Conservation (phyloP, 2,329 filamentous ascomycete genomes). For the Nothopassalora personata region DNA sequence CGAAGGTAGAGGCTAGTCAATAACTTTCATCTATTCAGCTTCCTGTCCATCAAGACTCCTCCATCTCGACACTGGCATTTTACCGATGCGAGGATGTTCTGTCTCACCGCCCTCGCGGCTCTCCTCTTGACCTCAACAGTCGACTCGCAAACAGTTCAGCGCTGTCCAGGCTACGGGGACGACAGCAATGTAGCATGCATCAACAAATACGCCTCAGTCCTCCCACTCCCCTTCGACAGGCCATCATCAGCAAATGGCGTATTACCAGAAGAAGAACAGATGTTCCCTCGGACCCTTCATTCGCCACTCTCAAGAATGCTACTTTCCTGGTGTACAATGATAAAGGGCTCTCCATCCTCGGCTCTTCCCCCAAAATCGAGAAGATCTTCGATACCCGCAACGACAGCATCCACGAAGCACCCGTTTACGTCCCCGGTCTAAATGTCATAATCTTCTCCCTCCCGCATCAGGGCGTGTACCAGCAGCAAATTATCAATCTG, state of each 20-base stretch:
- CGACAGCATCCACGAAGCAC: conserved; percentile 37
- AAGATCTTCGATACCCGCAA: conserved; percentile 25
- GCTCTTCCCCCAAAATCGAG: conserved; percentile 31
- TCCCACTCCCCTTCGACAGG: conserved; percentile 16
- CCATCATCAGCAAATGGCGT: conserved; percentile 6
- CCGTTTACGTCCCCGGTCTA: conserved; percentile 38
- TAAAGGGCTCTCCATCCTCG: conserved; percentile 31
- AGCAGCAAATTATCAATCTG: conserved; percentile 38
- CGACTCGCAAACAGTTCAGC: not conserved
- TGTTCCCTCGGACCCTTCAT: conserved; percentile 30
- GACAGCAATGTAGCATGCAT: conserved; percentile 15
- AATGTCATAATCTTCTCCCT: conserved; percentile 39
- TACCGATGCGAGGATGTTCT: not conserved
- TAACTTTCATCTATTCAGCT: not conserved
- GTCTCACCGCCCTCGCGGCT: not conserved
- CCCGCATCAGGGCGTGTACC: conserved; percentile 33
- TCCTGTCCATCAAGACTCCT: not conserved
- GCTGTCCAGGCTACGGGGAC: conserved; percentile 13
- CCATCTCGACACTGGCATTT: not conserved
- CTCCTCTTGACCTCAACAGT: not conserved
- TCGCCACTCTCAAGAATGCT: conserved; percentile 22
- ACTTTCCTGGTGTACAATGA: conserved; percentile 36
- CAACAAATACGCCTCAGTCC: conserved; percentile 17
- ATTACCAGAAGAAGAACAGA: conserved; percentile 17
- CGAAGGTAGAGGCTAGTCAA: not conserved